Evolutionary conservation across 805 yeast genomes (phyloP), one percentile per base, ranked within the genome.

Genomic region (Teunomyces pallodes): DNA sequence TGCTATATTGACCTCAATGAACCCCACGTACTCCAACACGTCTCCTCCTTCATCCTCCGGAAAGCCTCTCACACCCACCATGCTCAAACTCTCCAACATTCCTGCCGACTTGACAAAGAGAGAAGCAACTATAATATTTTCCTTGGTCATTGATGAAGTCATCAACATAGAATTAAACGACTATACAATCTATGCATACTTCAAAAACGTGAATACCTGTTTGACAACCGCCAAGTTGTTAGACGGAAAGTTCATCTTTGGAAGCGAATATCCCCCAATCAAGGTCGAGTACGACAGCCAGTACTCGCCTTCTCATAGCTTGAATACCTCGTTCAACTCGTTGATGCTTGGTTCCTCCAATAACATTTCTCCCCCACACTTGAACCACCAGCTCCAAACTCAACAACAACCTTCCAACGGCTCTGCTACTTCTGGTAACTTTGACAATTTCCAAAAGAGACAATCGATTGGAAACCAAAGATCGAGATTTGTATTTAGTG

Each of bases 401-500:
- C 51, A 41, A 29, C 43, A 41, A 10, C 26, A 24, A 28, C 27
- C 35, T 14, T 14, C 32, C n/a, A 28, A 41, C 13, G 43, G 43
- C 29, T 16, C 17, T n/a, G 36, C 29, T 5, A n/a, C 35, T 8
- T 36, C 35, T 10, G 45, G 29, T 31, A 38, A 38, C 4, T 57
- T 58, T 50, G 71, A 72, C 29, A 57, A 60, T 29, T 64, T 62
- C 50, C 72, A 65, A 49, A 79, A 80, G 59, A 72, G 86, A 57
- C 81, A 82, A 44, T 75, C 83, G 13, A 62, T 80, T 42, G 81
- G 81, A 32, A 70, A 74, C 47, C 85, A 81, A 59, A 69, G 87
- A 54, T 82, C 87, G n/a, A 74, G 89, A 55, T 84, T 85, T 57
- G 71, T 85, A 33, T 85, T 85, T 60, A 78, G 84, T 54, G 90